These are phyloP conservation scores for barrel medic (Medicago truncatula) DNA, from an alignment of 306 rosid species.

Conservation along the genomic window DNA sequence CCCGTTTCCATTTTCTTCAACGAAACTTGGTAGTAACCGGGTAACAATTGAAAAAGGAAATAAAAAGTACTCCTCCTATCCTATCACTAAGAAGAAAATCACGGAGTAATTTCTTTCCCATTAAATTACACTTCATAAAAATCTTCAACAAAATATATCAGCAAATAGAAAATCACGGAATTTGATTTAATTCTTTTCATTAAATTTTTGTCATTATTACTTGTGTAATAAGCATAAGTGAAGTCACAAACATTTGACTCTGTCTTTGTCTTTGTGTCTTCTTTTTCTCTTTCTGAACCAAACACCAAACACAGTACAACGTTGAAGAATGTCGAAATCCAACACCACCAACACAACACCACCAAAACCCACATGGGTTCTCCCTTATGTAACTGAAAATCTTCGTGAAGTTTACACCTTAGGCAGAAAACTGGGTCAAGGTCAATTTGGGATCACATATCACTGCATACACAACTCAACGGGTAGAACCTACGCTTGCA, in stretches of 20 bases:
- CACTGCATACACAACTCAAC: slow-evolving; percentile 56
- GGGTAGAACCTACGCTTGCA: slow-evolving; percentile 56
- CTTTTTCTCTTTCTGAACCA: not conserved
- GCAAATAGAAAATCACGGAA: too few species aligned
- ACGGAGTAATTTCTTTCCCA: too few species aligned
- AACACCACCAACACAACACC: slow-evolving; percentile 19
- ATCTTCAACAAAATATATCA: too few species aligned
- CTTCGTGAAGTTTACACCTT: slow-evolving; percentile 50
- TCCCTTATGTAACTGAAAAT: slow-evolving; percentile 51
- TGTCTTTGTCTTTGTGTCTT: not conserved
- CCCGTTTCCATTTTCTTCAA: too few species aligned
- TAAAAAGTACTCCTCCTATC: too few species aligned
- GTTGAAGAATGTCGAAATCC: slow-evolving; percentile 42
- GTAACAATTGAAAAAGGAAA: too few species aligned
- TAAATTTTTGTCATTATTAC: not conserved
- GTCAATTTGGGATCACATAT: slow-evolving; percentile 62
- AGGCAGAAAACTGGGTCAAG: slow-evolving; percentile 58
- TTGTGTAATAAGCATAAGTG: slow-evolving; percentile 15
- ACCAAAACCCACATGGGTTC: slow-evolving; percentile 52
- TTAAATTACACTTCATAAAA: too few species aligned
- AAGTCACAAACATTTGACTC: slow-evolving; percentile 12
- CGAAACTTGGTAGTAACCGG: too few species aligned
- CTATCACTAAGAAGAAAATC: too few species aligned
- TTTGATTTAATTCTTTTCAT: too few species aligned
- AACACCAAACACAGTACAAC: slow-evolving; percentile 11